Base-by-base conservation (phyloP, 1,284 basidiomycete genomes). In the Ustilago loliicola region DNA sequence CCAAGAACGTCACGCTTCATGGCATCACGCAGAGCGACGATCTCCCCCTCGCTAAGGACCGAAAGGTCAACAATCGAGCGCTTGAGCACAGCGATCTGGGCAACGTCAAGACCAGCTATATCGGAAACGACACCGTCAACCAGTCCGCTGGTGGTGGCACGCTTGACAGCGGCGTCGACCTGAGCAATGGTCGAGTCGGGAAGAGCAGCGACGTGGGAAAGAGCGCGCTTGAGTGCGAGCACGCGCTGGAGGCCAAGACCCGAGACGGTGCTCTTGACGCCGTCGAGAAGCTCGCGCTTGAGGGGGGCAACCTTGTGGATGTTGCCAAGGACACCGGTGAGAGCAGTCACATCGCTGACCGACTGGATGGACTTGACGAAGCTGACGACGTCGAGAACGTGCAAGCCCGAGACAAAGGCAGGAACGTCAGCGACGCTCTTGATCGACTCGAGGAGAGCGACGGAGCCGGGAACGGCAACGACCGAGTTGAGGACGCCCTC, bases 321-420 rank as follows among this genome's bases (percentile, higher is more conserved):
- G 23, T 8, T 17, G 10, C 25, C 4, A 19, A 66, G 32, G n/a
- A 34, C 54, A 3, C 32, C 27, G n/a, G 36, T 36, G 8, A 72
- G 55, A 11, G 17, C n/a, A 19, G 34, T 19, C 9, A 72, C 42
- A 42, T 72, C 51, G 3, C 17, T 17, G 9, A 72, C 51, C 2
- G 69, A 59, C 60, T 72, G 34, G 55, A 72, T 50, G 17, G 69
- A 61, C 23, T 45, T 25, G 50, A 66, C 60, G 50, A 72, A 62
- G 21, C 23, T 25, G 15, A n/a, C 21, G 21, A 58, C 59, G 51
- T 36, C 32, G 13, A 58, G 40, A 10, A 61, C 63, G 50, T 61
- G 40, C 25, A 72, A 25, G n/a, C 69, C 69, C 21, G 52, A 57
- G 17, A 72, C 63, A 6, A 72, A 38, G n/a, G 63, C 59, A 3